These are phyloP conservation scores for Beta corolliflora DNA, from an alignment of 179 eudicot species.

Conservation along the genomic window DNA sequence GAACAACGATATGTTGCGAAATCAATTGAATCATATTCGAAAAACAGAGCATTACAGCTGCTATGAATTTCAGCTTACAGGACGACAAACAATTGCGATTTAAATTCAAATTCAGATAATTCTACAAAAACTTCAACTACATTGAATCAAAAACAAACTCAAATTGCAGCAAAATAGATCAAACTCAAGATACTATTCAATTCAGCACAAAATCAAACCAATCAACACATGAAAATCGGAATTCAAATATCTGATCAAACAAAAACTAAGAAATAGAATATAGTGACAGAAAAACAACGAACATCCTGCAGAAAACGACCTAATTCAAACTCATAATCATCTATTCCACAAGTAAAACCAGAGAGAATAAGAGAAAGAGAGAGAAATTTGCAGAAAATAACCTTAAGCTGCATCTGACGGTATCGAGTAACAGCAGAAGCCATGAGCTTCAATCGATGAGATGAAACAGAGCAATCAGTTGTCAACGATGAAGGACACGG, in stretches of 20 bases:
- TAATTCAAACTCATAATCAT: not conserved
- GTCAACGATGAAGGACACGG: slow-evolving; percentile 36
- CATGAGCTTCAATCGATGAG: slow-evolving; percentile 32
- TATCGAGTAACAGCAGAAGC: slow-evolving; percentile 34
- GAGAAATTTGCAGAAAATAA: slow-evolving; percentile 3
- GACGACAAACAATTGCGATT: not conserved
- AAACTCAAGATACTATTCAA: not conserved
- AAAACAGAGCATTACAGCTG: slow-evolving; percentile 20
- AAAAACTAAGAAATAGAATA: not conserved
- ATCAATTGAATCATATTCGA: not conserved
- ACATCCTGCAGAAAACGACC: not conserved
- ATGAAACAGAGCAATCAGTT: slow-evolving; percentile 29
- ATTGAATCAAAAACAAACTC: not conserved
- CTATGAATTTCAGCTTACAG: not conserved
- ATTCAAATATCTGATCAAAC: not conserved
- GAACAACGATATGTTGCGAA: not conserved
- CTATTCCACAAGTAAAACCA: not conserved
- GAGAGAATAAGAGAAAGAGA: not conserved
- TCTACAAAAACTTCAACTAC: not conserved
- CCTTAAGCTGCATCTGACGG: slow-evolving; percentile 56
- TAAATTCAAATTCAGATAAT: slow-evolving; percentile 1
- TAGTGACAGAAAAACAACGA: too few species aligned
- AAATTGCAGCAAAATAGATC: not conserved
- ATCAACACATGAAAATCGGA: not conserved
- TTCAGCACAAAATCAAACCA: not conserved